Percentiles rank a stretch among this genome's conserved stretches.
Conservation (phyloP, 1,139 yeast species). For the Geotrichum restrictum region DNA sequence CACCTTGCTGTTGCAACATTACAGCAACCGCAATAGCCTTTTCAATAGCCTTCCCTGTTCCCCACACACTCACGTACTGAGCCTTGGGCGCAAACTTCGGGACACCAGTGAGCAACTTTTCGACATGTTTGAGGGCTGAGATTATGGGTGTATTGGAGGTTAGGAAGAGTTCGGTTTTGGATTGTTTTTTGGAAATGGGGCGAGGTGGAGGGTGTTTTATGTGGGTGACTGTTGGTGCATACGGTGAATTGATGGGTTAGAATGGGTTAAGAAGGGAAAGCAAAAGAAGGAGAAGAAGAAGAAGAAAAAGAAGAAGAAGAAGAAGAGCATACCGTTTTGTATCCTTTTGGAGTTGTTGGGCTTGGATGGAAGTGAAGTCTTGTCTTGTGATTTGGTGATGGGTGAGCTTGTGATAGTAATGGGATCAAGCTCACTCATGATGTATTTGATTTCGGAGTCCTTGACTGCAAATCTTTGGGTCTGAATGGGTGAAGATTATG, state of each 20-base stretch:
- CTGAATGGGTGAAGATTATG: too few relatives aligned
- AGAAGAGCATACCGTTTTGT: constrained; percentile 10
- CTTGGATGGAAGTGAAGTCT: background rate
- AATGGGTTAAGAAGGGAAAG: too few relatives aligned
- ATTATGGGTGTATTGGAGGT: constrained; percentile 30
- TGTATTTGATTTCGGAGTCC: too few relatives aligned
- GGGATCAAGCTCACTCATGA: background rate
- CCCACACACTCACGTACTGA: constrained; percentile 20
- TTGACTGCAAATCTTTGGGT: too few relatives aligned
- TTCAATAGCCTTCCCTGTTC: constrained; percentile 37
- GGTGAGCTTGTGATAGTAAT: background rate
- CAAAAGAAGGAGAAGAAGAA: too few relatives aligned
- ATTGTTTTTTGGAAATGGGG: constrained; percentile 3
- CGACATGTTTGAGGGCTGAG: constrained; percentile 28
- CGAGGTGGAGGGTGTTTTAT: constrained; percentile 22
- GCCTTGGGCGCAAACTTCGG: constrained; percentile 15
- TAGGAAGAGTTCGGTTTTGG: constrained; percentile 22
- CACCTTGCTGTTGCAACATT: constrained; percentile 29
- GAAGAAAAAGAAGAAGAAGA: background rate
- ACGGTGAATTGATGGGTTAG: too few relatives aligned
- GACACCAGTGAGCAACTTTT: constrained; percentile 17
- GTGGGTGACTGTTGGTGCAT: constrained; percentile 8
- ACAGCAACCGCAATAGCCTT: constrained; percentile 33
- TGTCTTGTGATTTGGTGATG: background rate
- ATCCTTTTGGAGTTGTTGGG: constrained; percentile 11